Percentiles rank a stretch among this genome's conserved stretches.
phyloP scores from a whole-genome alignment of 768 basidiomycete genomes.

The Amanita pallidorosea region DNA sequence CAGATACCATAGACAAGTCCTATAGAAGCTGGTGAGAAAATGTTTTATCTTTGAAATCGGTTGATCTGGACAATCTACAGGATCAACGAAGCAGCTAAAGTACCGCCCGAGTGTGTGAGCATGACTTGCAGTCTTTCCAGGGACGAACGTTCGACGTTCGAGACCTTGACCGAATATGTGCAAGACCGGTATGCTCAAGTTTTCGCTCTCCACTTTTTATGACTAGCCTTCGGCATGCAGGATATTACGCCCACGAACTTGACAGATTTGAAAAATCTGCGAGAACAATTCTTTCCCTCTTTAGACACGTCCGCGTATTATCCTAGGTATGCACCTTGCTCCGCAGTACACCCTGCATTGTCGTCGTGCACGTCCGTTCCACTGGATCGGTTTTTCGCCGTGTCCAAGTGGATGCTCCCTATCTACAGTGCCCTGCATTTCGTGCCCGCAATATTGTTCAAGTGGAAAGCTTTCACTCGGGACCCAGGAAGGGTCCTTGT shows the following conservation, averaged over 20 bases:
- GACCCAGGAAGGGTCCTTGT: conserved; percentile 60
- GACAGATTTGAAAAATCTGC: conserved; percentile 33
- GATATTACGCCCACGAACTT: conserved; percentile 45
- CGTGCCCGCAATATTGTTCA: conserved; percentile 78
- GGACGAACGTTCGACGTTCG: conserved; percentile 42
- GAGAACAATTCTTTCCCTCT: conserved; percentile 20
- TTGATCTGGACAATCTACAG: conserved; percentile 22
- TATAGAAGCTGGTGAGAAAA: conserved; percentile 59
- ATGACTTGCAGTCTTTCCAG: conserved; percentile 56
- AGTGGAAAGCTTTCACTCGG: conserved; percentile 50
- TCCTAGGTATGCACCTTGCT: conserved; percentile 52
- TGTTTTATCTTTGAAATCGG: not conserved
- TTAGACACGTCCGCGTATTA: conserved; percentile 22
- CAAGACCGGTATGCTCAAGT: conserved; percentile 29
- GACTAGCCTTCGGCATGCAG: conserved; percentile 14
- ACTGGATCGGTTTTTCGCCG: conserved; percentile 64
- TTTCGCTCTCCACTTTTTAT: not conserved
- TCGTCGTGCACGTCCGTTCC: conserved; percentile 51
- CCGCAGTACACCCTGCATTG: conserved; percentile 65
- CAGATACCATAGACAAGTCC: conserved; percentile 74
- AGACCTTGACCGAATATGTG: conserved; percentile 46
- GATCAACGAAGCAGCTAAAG: conserved; percentile 62
- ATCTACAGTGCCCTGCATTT: conserved; percentile 87
- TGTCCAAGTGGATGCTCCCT: conserved; percentile 76
- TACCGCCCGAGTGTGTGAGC: conserved; percentile 42